A percentile compares a stretch with the other conserved stretches of the same genome.
Conservation (phyloP, 176 grass and related monocot species). For the Sorghum bicolor region Sorghum_bicolor_NCBIv3 NC_012879.2:42944001-42944500, state of each 20-base stretch:
- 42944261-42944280: not conserved
- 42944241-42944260: not conserved
- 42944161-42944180: too few species aligned
- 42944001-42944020: too few species aligned
- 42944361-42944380: not conserved
- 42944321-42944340: not conserved
- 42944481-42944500: not conserved
- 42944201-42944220: not conserved
- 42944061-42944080: too few species aligned
- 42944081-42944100: too few species aligned
- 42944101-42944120: too few species aligned
- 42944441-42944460: not conserved
- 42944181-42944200: not conserved
- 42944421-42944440: constrained; percentile 13
- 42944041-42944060: too few species aligned
- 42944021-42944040: not conserved
- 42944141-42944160: too few species aligned
- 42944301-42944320: not conserved
- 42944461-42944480: not conserved
- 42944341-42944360: not conserved
- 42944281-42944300: not conserved
- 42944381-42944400: not conserved
- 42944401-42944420: constrained; percentile 13
- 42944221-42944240: not conserved
- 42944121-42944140: too few species aligned